Percentiles rank a stretch among this genome's conserved stretches.
These are phyloP conservation scores for Gnaphalium uliginosum DNA, from an alignment of 129 eudicot species.

Conservation along the genomic window DNA sequence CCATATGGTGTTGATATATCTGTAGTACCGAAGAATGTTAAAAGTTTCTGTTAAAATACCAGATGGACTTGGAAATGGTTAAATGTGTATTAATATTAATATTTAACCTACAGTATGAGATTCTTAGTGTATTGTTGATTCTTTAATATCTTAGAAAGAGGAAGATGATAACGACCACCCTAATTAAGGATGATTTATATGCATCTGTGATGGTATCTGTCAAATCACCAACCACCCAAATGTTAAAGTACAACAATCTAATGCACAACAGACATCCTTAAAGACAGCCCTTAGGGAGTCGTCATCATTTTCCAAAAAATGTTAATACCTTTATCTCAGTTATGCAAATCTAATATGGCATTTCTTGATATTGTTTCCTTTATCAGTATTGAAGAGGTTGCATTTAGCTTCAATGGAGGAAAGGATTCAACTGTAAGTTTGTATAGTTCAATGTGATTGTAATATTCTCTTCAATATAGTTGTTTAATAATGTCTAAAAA, in stretches of 20 bases:
- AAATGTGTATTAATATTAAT: not conserved
- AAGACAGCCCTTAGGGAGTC: not conserved
- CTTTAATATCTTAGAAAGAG: not conserved
- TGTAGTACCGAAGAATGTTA: not conserved
- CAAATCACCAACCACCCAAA: not conserved
- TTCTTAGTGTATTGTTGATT: not conserved
- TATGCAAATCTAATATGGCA: not conserved
- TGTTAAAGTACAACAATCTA: not conserved
- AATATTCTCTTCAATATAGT: not conserved
- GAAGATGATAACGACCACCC: not conserved
- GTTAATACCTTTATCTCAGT: not conserved
- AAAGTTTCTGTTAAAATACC: not conserved
- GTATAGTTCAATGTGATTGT: not conserved
- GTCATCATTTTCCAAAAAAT: not conserved
- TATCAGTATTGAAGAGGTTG: constrained; percentile 79
- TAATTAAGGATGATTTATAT: not conserved
- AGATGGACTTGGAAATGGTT: not conserved
- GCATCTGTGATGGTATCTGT: not conserved
- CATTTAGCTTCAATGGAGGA: constrained; percentile 92
- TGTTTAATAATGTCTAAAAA: not conserved
- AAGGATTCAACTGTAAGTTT: constrained; percentile 86
- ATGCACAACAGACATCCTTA: not conserved
- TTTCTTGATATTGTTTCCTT: constrained; percentile 22
- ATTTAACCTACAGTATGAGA: not conserved
- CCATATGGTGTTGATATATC: not conserved